Base-by-base conservation (phyloP, 352 stramenopile species). In the Globisporangium cystogenes region DNA sequence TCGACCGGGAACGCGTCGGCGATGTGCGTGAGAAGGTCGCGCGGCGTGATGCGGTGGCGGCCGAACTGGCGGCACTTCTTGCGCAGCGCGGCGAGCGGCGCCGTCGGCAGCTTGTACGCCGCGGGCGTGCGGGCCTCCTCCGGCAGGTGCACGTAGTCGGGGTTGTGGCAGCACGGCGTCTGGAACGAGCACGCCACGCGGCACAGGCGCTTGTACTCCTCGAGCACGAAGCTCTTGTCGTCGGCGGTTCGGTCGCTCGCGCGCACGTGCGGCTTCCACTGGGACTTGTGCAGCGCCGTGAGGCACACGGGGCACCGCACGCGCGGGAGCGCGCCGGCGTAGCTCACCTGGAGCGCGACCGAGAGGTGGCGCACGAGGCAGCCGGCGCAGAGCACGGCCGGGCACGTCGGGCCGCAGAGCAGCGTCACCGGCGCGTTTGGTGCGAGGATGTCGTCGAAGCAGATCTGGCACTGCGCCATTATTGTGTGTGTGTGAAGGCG, bases 241-340 rank as follows among this genome's bases (percentile, higher is more conserved):
- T 15, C 10, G 55, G 46, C 3, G 4, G 27, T 41, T 1, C 8
- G 6, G 43, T 8, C 49, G 23, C 1, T 33, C 8, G 2, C 40
- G 48, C n/a, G 33, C 44, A 31, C 55, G 4, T 3, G 20, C 18
- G 6, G 41, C 20, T 20, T 27, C 62, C 62, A 69, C 29, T 48
- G 31, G 12, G 48, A 45, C 52, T 68, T 68, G 55, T 55, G 45
- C 33, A 68, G 23, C 8, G 43, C 39, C 29, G 59, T 45, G 31
- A 69, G 52, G 24, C 62, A 69, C 48, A 65, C 59, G 21, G 62
- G 62, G 18, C 62, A 69, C 3, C 48, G 51, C 14, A 69, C 57
- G 18, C 51, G 50, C 1, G 62, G 62, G 1, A 69, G 40, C 14
- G 64, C 48, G 15, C 62, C 62, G 16, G 51, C 36, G 31, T 60